phyloP scores from a whole-genome alignment of 176 grass and related monocot species.

The Tuctoria greenei region DNA sequence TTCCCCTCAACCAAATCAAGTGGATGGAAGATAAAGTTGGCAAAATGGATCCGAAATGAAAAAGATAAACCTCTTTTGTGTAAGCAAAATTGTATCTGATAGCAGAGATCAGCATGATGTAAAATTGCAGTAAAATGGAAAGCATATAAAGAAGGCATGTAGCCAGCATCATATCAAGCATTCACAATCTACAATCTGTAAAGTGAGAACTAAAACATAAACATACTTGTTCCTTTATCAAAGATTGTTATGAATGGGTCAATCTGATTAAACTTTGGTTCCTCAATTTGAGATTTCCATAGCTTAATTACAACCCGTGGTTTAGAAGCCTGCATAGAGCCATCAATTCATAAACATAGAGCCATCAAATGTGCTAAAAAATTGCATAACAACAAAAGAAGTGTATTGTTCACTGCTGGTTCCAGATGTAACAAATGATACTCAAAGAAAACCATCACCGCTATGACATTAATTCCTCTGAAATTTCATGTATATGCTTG shows the following conservation, averaged over 20 bases:
- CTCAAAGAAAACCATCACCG: not conserved
- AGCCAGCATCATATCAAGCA: conserved; percentile 22
- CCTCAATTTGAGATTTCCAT: conserved; percentile 76
- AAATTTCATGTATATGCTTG: not conserved
- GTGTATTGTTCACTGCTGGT: not conserved
- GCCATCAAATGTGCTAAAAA: not conserved
- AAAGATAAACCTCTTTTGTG: not conserved
- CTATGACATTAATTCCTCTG: not conserved
- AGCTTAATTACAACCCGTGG: conserved; percentile 66
- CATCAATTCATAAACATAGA: conserved; percentile 22
- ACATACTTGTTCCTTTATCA: conserved; percentile 84
- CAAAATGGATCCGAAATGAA: not conserved
- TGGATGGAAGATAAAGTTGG: conserved; percentile 8
- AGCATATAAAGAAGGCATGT: conserved; percentile 12
- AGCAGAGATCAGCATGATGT: conserved; percentile 9
- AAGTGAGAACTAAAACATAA: conserved; percentile 34
- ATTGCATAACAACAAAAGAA: not conserved
- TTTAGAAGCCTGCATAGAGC: conserved; percentile 62
- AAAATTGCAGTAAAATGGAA: conserved; percentile 7
- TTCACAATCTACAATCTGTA: conserved; percentile 14
- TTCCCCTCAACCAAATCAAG: not conserved
- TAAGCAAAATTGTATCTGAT: conserved; percentile 3
- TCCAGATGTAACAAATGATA: not conserved
- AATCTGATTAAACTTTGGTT: conserved; percentile 72
- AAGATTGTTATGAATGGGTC: conserved; percentile 68